Percentiles rank a stretch among this genome's conserved stretches.
phyloP scores from a whole-genome alignment of 257 asterid genomes.

The Thymus quinquecostatus region DNA sequence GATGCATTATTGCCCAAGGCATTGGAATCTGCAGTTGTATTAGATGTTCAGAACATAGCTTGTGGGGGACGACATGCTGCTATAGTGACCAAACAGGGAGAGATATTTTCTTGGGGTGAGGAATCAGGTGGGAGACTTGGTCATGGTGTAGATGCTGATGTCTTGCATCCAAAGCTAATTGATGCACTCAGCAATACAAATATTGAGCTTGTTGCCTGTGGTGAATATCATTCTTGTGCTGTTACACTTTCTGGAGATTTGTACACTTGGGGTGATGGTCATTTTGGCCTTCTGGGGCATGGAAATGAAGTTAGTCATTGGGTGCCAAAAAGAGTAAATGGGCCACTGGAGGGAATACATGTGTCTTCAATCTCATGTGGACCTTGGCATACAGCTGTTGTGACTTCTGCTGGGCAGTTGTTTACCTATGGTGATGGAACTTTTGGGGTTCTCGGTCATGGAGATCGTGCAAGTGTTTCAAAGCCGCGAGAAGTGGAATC shows the following conservation, averaged over 20 bases:
- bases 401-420: slow-evolving; percentile 94
- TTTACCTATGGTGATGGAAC: slow-evolving; percentile 96
- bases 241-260: slow-evolving; percentile 92
- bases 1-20: slow-evolving; percentile 94
- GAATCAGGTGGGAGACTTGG: slow-evolving; percentile 96
- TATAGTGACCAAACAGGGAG: slow-evolving; percentile 95
- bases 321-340: slow-evolving; percentile 91
- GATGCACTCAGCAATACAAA: slow-evolving; percentile 80
- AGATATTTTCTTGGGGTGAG: slow-evolving; percentile 96
- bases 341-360: slow-evolving; percentile 87
- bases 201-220: slow-evolving; percentile 94
- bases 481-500: slow-evolving; percentile 95
- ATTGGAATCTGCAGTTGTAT: slow-evolving; percentile 91
- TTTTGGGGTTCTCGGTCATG: slow-evolving; percentile 95
- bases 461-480: slow-evolving; percentile 69
- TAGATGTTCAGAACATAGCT: slow-evolving; percentile 97
- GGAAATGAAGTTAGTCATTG: slow-evolving; percentile 95
- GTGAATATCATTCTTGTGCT: slow-evolving; percentile 89
- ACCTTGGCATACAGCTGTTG: slow-evolving; percentile 98
- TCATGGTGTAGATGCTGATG: slow-evolving; percentile 96
- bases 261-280: slow-evolving; percentile 96
- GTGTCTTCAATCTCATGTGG: slow-evolving; percentile 90
- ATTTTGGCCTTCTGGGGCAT: slow-evolving; percentile 90
- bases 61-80: slow-evolving; percentile 95
- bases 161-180: slow-evolving; percentile 81